Evolutionary conservation across 202 grass and related monocot genomes (phyloP), one percentile per base, ranked within the genome.

Genomic region (Saccharum hybrid): DNA sequence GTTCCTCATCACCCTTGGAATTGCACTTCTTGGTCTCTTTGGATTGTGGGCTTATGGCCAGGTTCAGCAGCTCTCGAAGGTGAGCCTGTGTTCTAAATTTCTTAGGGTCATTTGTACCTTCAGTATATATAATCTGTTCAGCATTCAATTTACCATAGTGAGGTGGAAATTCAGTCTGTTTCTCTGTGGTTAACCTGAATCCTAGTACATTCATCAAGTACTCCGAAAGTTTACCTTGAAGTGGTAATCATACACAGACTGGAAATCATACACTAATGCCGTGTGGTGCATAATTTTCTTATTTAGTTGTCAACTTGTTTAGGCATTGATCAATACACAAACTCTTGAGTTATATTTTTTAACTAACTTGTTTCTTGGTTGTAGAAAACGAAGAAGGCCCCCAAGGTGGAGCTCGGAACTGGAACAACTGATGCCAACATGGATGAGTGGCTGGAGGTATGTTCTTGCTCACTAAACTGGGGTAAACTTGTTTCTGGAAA

Each of bases 361-460:
- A 51, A 45, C 5, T 8, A 61, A 9, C 7, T 56, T 72, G 15
- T 39, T 72, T 86, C 4, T 78, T 63, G 63, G 57, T 11, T 81
- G 39, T 77, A 99, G 96, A 99, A 96, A 99, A 92, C 93, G 2
- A 96, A 94, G 89, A 99, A 89, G 76, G 68, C 71, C 30, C 89
- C 89, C 26, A 99, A 99, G 91, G 91, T 99, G 63, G 96, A 99
- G 79, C 83, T 89, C 4, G 96, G 96, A 82, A 99, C 96, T n/a
- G 83, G 86, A 84, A 89, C 85, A n/a, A 92, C 85, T 61, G 96
- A 96, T 66, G 87, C 93, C 61, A 79, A 88, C 63, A 92, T 99
- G 42, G 96, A 99, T 77, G 96, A 99, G 74, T 99, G 96, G 96
- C 86, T 99, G 68, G 86, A 96, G 96, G 96, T 99, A 84, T 66